These are phyloP conservation scores for Stagonosporopsis rhizophila DNA, from an alignment of 2,329 filamentous ascomycete genomes.

Conservation along the genomic window DNA sequence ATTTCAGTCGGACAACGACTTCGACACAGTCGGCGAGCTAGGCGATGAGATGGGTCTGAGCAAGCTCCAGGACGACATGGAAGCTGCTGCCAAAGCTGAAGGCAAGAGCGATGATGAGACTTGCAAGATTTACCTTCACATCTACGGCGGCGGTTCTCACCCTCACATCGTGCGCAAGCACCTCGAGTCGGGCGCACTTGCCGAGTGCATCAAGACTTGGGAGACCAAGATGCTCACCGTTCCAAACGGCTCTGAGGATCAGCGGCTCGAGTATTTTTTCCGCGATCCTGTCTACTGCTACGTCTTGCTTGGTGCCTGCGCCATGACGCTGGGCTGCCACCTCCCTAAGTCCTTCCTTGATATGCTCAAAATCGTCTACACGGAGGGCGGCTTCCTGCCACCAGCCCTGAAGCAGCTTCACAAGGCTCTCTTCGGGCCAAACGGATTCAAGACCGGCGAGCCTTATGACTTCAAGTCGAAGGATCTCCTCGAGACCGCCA, in stretches of 20 bases:
- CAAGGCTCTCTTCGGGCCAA: conserved; percentile 29
- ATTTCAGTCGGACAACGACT: conserved; percentile 32
- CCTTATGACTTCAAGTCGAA: conserved; percentile 32
- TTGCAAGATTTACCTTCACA: conserved; percentile 15
- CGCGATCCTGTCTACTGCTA: conserved; percentile 26
- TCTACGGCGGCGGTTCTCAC: conserved; percentile 19
- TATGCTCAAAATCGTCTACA: conserved; percentile 31
- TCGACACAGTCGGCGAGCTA: conserved; percentile 24
- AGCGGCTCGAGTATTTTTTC: conserved; percentile 6
- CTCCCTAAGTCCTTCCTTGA: conserved; percentile 16
- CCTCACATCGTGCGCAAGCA: conserved; percentile 25
- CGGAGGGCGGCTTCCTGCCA: conserved; percentile 23
- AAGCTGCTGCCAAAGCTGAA: conserved; percentile 18
- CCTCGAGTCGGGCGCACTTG: conserved; percentile 26
- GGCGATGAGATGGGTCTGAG: conserved; percentile 21
- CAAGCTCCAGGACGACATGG: conserved; percentile 20
- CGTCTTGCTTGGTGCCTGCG: conserved; percentile 29
- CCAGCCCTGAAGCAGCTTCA: conserved; percentile 26
- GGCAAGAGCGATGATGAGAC: conserved; percentile 19
- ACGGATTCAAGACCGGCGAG: conserved; percentile 23
- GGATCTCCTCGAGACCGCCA: conserved; percentile 9
- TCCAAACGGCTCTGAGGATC: conserved; percentile 3
- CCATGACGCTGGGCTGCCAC: conserved; percentile 28
- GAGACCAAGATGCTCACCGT: conserved; percentile 20
- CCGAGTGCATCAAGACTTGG: conserved; percentile 19